phyloP scores from a whole-genome alignment of 176 grass and related monocot genomes.

The Aechmea fasciata region DNA sequence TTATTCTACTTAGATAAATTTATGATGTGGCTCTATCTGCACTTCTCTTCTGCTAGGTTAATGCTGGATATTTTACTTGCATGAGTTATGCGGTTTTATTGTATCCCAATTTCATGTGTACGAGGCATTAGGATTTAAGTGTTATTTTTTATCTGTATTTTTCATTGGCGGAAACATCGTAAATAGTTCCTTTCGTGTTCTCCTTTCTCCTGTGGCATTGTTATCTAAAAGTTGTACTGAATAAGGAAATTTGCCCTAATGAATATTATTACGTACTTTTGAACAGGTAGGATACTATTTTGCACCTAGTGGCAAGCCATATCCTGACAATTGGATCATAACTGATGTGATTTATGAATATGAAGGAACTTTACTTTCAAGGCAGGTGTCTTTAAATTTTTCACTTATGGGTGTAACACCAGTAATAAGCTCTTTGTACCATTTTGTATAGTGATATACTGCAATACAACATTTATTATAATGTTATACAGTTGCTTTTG shows the following conservation, averaged over 20 bases:
- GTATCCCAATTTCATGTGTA: not conserved
- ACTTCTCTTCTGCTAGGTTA: not conserved
- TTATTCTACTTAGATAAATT: not conserved
- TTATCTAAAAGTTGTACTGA: not conserved
- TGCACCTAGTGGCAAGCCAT: conserved; percentile 92
- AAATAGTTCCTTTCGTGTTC: not conserved
- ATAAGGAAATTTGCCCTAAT: not conserved
- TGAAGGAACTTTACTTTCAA: conserved; percentile 76
- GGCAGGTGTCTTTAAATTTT: conserved; percentile 56
- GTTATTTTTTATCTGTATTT: not conserved
- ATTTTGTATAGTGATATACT: not conserved
- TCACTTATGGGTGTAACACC: not conserved
- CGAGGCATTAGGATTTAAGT: not conserved
- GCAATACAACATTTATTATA: no score
- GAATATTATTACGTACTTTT: conserved; percentile 16
- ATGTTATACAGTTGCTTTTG: no score
- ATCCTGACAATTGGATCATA: conserved; percentile 97
- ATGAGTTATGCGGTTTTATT: not conserved
- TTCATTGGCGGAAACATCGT: not conserved
- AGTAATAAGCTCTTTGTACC: not conserved
- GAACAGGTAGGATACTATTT: conserved; percentile 96
- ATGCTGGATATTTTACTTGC: not conserved
- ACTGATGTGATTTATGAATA: conserved; percentile 95
- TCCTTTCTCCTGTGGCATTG: not conserved
- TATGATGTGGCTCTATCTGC: not conserved